Percentiles rank a stretch among this genome's conserved stretches.
Evolutionary conservation across 2,329 filamentous ascomycete species (phyloP).

Genomic region (Scytalidium sp.): DNA sequence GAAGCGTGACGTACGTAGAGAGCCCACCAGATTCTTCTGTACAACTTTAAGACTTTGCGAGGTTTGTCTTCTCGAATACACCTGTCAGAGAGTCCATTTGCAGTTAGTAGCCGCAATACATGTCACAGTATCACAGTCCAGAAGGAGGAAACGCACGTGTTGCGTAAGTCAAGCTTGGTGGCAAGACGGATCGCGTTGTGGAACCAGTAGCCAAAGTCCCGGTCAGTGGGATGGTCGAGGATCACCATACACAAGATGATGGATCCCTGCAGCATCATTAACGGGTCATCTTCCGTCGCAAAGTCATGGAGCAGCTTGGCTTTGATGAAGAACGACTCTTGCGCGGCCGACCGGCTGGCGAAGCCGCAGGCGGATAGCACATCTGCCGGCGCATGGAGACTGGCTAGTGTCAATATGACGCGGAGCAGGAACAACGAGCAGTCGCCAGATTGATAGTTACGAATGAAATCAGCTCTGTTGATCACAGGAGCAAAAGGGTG

Average conservation of each 20-base stretch:
- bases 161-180: slow-evolving; percentile 20
- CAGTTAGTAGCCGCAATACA: slow-evolving; percentile 13
- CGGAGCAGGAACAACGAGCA: slow-evolving; percentile 20
- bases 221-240: slow-evolving; percentile 19
- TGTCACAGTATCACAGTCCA: not conserved
- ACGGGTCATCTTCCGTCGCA: slow-evolving; percentile 17
- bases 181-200: slow-evolving; percentile 20
- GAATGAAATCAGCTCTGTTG: slow-evolving; percentile 20
- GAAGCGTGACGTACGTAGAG: slow-evolving; percentile 18
- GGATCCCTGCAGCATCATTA: slow-evolving; percentile 22
- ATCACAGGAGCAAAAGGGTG: slow-evolving; percentile 18
- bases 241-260: slow-evolving; percentile 21
- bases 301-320: slow-evolving; percentile 23
- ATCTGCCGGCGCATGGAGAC: slow-evolving; percentile 19
- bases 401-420: slow-evolving; percentile 19
- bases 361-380: slow-evolving; percentile 21
- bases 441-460: slow-evolving; percentile 19
- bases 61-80: slow-evolving; percentile 22
- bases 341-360: slow-evolving; percentile 17
- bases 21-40: slow-evolving; percentile 22
- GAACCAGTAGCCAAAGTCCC: slow-evolving; percentile 21
- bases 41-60: slow-evolving; percentile 18
- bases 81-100: slow-evolving; percentile 11
- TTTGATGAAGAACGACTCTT: slow-evolving; percentile 22
- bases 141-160: slow-evolving; percentile 15